Evolutionary conservation across 2,329 filamentous ascomycete genomes (phyloP).

Genomic region (Hirsutella minnesotensis): DNA sequence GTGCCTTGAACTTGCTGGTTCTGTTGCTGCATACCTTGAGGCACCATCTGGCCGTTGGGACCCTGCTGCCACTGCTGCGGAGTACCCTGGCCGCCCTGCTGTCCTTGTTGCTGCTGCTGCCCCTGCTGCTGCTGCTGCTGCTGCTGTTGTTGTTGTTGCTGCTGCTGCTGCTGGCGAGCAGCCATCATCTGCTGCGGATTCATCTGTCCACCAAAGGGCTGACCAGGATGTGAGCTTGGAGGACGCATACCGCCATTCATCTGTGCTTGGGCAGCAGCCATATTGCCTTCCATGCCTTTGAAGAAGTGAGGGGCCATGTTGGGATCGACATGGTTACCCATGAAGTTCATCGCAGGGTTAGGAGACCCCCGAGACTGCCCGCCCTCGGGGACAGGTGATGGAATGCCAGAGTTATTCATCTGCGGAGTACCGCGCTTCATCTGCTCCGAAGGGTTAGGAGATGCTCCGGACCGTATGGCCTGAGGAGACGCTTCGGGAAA

Average conservation of each 20-base stretch:
- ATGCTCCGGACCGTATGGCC: slow-evolving; percentile 55
- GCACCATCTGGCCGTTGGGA: slow-evolving; percentile 28
- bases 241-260: slow-evolving; percentile 56
- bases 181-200: slow-evolving; percentile 50
- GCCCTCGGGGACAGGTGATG: slow-evolving; percentile 60
- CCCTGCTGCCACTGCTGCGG: slow-evolving; percentile 23
- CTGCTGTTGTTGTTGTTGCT: slow-evolving; percentile 22
- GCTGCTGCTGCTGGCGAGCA: slow-evolving; percentile 25
- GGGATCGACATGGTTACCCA: slow-evolving; percentile 50
- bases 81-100: slow-evolving; percentile 2
- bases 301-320: slow-evolving; percentile 49
- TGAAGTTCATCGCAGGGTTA: slow-evolving; percentile 49
- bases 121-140: slow-evolving; percentile 17
- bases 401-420: slow-evolving; percentile 56
- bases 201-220: slow-evolving; percentile 46
- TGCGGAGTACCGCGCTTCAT: slow-evolving; percentile 71
- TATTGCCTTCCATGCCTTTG: slow-evolving; percentile 43
- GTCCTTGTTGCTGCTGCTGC: slow-evolving; percentile 16
- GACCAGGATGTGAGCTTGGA: slow-evolving; percentile 54
- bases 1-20: slow-evolving; percentile 47
- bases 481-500: slow-evolving; percentile 63
- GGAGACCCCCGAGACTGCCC: slow-evolving; percentile 55
- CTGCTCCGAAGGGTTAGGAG: slow-evolving; percentile 65
- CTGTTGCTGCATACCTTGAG: slow-evolving; percentile 27
- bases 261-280: slow-evolving; percentile 34